Conservation (phyloP, 306 rosid species). For the Fragaria nilgerrensis region DNA sequence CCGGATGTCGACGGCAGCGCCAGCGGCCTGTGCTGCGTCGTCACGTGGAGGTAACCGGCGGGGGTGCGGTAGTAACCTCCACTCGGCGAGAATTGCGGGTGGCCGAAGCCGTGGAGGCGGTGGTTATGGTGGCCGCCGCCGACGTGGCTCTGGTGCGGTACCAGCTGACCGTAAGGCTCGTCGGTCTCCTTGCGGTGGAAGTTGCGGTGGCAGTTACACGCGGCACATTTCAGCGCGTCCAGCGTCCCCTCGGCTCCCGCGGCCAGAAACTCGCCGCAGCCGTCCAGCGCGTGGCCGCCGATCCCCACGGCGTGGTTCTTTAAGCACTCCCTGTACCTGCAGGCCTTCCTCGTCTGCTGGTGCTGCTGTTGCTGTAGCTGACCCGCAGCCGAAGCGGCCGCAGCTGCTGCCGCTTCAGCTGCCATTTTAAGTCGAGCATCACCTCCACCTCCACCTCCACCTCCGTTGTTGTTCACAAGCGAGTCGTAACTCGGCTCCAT, state of each 20-base stretch:
- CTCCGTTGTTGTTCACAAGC: slow-evolving; percentile 29
- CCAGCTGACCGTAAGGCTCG: slow-evolving; percentile 17
- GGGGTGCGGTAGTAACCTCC: slow-evolving; percentile 60
- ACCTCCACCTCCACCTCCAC: background rate
- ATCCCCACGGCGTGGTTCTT: slow-evolving; percentile 87
- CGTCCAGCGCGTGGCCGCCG: slow-evolving; percentile 92
- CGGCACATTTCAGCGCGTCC: slow-evolving; percentile 89
- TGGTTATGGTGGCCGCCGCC: background rate
- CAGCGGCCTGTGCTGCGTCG: slow-evolving; percentile 59
- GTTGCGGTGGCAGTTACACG: slow-evolving; percentile 95
- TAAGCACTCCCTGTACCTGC: slow-evolving; percentile 74
- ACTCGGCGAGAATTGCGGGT: slow-evolving; percentile 47
- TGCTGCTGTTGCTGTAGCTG: slow-evolving; percentile 20
- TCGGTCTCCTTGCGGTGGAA: slow-evolving; percentile 76
- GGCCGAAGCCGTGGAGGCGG: slow-evolving; percentile 42
- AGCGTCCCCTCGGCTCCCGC: slow-evolving; percentile 74
- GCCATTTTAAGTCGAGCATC: slow-evolving; percentile 35
- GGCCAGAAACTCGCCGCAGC: slow-evolving; percentile 83
- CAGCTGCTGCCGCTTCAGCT: background rate
- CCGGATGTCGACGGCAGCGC: slow-evolving; percentile 96
- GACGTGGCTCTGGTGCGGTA: background rate
- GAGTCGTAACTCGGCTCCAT: slow-evolving; percentile 63
- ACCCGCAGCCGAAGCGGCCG: background rate
- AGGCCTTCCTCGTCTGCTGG: slow-evolving; percentile 37
- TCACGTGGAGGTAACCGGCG: slow-evolving; percentile 71